Evolutionary conservation across 345 rosid genomes (phyloP), one percentile per base, ranked within the genome.

Genomic region (Lepidium aucheri): DNA sequence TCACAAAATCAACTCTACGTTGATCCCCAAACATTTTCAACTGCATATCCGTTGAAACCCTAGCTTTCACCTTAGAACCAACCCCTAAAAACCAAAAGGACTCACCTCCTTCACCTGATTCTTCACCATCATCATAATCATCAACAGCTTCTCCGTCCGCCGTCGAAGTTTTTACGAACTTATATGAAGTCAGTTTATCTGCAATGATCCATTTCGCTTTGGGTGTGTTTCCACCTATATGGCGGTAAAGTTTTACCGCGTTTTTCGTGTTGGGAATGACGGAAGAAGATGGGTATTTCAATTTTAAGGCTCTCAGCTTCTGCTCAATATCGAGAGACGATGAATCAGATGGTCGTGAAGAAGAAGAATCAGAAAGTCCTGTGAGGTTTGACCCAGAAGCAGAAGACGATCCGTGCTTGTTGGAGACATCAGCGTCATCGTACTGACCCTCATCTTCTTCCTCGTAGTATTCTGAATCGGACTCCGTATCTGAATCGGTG

Each of bases 1-100:
- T 71, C 22, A 89, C 92, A 18, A 93, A 93, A 82, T 93, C 94
- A 34, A 85, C 86, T 16, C 96, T 79, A 40, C 84, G 80, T 67
- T 93, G 94, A 32, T 85, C 97, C 1, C 85, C 94, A 70, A 85
- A 86, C 96, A 88, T 86, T 76, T 90, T 90, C 84, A 88, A 75
- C 71, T 90, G 96, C 86, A 86, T 74, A 53, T 84, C 97, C 8
- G 81, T 73, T 0, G 97, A 90, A 78, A 93, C 89, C 80, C 73
- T 78, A 62, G 79, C 86, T 69, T 74, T 77, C 22, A 93, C 82
- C 76, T 86, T 93, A 4, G 79, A 65, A 33, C 84, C 98, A 11
- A 89, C 90, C 35, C 74, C 81, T 67, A 93, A 63, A 74, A 90
- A 66, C 98, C 97, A 90, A 20, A 44, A 70, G 34, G 77, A 76